Evolutionary conservation across 1,284 basidiomycete genomes (phyloP).

Genomic region (Neonothopanus nambi): DNA sequence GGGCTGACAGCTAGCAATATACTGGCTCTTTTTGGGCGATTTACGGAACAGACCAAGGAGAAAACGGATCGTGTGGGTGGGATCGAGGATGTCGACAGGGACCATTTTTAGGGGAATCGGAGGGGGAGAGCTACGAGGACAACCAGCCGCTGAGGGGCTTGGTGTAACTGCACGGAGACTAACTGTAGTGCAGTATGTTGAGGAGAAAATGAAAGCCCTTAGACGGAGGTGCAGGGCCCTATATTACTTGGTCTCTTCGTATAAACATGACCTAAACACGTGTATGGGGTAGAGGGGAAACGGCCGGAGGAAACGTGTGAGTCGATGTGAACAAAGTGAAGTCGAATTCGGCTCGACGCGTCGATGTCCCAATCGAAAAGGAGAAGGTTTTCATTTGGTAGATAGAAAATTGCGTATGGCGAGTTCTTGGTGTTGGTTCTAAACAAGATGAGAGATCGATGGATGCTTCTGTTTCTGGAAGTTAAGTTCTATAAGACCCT

Average conservation of each 20-base stretch:
- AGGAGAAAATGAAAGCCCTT: not conserved
- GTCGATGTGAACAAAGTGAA: not conserved
- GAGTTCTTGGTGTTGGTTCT: too few species aligned
- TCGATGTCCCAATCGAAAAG: too few species aligned
- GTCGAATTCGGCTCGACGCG: too few species aligned
- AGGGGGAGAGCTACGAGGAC: too few species aligned
- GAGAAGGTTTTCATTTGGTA: too few species aligned
- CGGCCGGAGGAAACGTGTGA: constrained; percentile 6
- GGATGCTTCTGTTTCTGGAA: too few species aligned
- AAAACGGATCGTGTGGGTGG: constrained; percentile 12
- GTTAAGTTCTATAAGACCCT: too few species aligned
- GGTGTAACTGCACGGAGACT: too few species aligned
- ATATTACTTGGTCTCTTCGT: constrained; percentile 1
- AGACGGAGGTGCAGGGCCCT: not conserved
- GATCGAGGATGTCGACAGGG: constrained; percentile 12
- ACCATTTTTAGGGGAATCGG: not conserved
- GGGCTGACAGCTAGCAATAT: not conserved
- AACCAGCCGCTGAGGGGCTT: too few species aligned
- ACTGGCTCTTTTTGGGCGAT: not conserved
- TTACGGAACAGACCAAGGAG: constrained; percentile 10
- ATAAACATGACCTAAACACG: constrained; percentile 14
- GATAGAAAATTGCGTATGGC: too few species aligned
- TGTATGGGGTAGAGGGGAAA: constrained; percentile 4
- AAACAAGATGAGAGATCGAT: too few species aligned
- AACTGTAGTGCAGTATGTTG: not conserved